Percentiles rank a stretch among this genome's conserved stretches.
Conservation (phyloP, 2,329 filamentous ascomycete genomes). For the Aspergillus phoenicis region DNA sequence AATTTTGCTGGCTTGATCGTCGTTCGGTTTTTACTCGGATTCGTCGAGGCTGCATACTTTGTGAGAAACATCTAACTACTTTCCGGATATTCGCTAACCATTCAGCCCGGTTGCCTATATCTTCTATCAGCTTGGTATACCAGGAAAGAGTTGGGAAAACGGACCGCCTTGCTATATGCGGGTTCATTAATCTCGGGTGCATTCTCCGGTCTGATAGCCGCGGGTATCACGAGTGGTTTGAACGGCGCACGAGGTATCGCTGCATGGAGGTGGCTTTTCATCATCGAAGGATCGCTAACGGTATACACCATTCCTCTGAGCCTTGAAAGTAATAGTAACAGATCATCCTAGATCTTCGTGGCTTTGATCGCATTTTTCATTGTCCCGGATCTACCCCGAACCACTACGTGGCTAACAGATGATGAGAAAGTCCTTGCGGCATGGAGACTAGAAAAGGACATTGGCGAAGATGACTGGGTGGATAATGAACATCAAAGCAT, state of each 20-base stretch:
- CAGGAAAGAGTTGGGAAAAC: slow-evolving; percentile 46
- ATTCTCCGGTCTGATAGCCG: slow-evolving; percentile 50
- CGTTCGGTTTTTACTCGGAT: slow-evolving; percentile 42
- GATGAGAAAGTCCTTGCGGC: slow-evolving; percentile 54
- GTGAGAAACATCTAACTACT: not conserved
- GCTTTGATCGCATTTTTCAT: slow-evolving; percentile 42
- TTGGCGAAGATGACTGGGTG: slow-evolving; percentile 56
- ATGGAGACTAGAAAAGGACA: slow-evolving; percentile 60
- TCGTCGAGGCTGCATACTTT: slow-evolving; percentile 44
- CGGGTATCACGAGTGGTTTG: slow-evolving; percentile 50
- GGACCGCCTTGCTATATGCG: slow-evolving; percentile 52
- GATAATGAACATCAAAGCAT: slow-evolving; percentile 53
- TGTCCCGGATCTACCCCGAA: slow-evolving; percentile 58
- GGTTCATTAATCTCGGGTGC: slow-evolving; percentile 52
- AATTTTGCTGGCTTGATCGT: slow-evolving; percentile 39
- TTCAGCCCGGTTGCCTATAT: slow-evolving; percentile 37
- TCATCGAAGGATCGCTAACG: slow-evolving; percentile 53
- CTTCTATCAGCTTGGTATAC: slow-evolving; percentile 54
- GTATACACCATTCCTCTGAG: slow-evolving; percentile 50
- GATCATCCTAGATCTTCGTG: slow-evolving; percentile 22
- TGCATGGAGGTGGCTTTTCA: slow-evolving; percentile 52
- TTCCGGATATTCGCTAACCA: not conserved
- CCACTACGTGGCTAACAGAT: slow-evolving; percentile 51
- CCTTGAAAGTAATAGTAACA: not conserved
- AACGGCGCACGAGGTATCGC: slow-evolving; percentile 42